Base-by-base conservation (phyloP, 148 eudicot genomes). In the Cornus florida region DNA sequence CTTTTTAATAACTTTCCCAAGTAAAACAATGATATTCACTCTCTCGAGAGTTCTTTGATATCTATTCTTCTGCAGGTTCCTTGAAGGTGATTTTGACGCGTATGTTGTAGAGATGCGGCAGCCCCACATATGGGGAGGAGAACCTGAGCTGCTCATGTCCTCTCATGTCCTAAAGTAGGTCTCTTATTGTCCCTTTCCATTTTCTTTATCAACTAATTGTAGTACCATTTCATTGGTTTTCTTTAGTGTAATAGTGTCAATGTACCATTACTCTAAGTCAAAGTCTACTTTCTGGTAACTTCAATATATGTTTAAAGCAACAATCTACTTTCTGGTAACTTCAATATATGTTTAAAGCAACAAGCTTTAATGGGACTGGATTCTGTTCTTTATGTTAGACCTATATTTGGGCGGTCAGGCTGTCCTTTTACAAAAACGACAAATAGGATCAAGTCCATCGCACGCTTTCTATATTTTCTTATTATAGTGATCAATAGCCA, bases 61-160 rank as follows among this genome's bases (percentile, higher is more conserved):
- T 62, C 19, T 13, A 7, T 67, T 17, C 22, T 39, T 46, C 81
- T 77, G 68, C 85, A 94, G 98, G 98, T 89, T 87, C 81, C 80
- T 94, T 67, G 94, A 92, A 85, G 96, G 90, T 75, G 90, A 92
- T 78, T 94, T 94, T 70, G 94, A 92, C 75, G 86, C 81, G 46
- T 94, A 94, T 75, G 90, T 90, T 62, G 35, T 67, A 72, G 84
- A 84, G 77, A 94, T 94, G 98, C 83, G 92, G 75, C 89, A 78
- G 77, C 85, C 91, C 48, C 93, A 92, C 72, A 86, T 85, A 38
- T 94, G 98, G 98, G 98, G 98, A 79, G 98, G 98, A 69, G 98
- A 94, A 87, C 94, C 97, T 48, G 98, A 94, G 87, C 91, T 94
- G 71, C 93, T 94, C 60, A 94, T 94, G 98, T 84, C 98, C 53